Percentiles rank a stretch among this genome's conserved stretches.
phyloP scores from a whole-genome alignment of 768 basidiomycete species.

The Mycena venus region DNA sequence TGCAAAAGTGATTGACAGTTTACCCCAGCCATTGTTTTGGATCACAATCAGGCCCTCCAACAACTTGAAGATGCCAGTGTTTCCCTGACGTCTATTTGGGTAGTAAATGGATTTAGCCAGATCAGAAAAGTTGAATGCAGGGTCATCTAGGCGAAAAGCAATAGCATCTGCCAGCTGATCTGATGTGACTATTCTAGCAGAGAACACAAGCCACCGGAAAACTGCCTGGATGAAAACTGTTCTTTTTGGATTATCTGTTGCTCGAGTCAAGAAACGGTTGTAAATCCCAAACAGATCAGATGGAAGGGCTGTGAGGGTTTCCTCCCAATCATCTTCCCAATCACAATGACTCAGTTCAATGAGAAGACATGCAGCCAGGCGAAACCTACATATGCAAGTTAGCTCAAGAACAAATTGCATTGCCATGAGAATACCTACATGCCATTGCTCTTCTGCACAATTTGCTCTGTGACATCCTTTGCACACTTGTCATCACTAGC shows the following conservation, averaged over 20 bases:
- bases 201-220: background rate
- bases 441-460: background rate
- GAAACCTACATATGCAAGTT: background rate
- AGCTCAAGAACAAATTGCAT: background rate
- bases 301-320: too few relatives aligned
- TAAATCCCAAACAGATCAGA: too few relatives aligned
- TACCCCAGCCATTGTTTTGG: too few relatives aligned
- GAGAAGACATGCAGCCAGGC: background rate
- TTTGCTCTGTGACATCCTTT: too few relatives aligned
- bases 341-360: background rate
- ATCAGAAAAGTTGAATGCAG: background rate
- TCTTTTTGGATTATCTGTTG: background rate
- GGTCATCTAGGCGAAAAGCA: background rate
- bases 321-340: too few relatives aligned
- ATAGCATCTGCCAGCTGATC: background rate
- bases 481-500: too few relatives aligned
- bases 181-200: background rate
- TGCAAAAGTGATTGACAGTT: too few relatives aligned
- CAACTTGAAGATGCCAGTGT: too few relatives aligned
- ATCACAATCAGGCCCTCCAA: too few relatives aligned
- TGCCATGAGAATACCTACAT: background rate
- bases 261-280: too few relatives aligned
- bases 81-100: too few relatives aligned
- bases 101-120: background rate
- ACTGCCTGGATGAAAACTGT: too few relatives aligned